Evolutionary conservation across 768 basidiomycete species (phyloP), one percentile per base, ranked within the genome.

Genomic region (Tulasnella sp.): DNA sequence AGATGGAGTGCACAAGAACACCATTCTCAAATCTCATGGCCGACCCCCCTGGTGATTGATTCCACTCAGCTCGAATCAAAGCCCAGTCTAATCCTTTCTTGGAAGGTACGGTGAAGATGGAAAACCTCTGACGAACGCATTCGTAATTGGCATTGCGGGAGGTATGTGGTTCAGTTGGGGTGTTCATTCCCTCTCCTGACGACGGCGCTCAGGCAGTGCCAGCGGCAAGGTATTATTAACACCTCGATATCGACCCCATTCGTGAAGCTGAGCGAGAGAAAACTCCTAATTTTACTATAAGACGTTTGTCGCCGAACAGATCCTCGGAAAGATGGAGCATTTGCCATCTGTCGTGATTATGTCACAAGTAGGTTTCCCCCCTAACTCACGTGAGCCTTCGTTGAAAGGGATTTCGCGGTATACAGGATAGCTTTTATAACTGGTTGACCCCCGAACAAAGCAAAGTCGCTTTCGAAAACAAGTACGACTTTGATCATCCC

Each of bases 401-500:
- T 42, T 40, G 14, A 19, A 25, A 39, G 19, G 4, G 31, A 25
- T 40, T 15, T 78, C 3, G 69, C 49, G 34, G 7, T 19, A 36
- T 52, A 74, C 83, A 96, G 93, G 96, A 99, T 82, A 93, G 93
- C 81, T 99, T 99, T 84, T 99, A 99, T 84, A 93, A 91, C 80
- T 84, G 84, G 67, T 93, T 94, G 80, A 87, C 87, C 3, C 86
- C 88, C 1, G 93, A 96, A 79, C 91, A 99, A 83, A 85, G 94
- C 25, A 87, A 85, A 7, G 85, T 92, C n/a, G 97, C 97, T 0
- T 91, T 94, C 82, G 87, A 89, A 22, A 96, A 91, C 80, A 84
- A 88, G 71, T 87, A 91, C 77, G 94, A 96, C 80, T 92, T 96
- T 79, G 97, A 99, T 81, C 93, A 96, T 79, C 97, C 97, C 14